These are phyloP conservation scores for Aspergillus luchuensis DNA, from an alignment of 2,329 filamentous ascomycete species.

Conservation along the genomic window DNA sequence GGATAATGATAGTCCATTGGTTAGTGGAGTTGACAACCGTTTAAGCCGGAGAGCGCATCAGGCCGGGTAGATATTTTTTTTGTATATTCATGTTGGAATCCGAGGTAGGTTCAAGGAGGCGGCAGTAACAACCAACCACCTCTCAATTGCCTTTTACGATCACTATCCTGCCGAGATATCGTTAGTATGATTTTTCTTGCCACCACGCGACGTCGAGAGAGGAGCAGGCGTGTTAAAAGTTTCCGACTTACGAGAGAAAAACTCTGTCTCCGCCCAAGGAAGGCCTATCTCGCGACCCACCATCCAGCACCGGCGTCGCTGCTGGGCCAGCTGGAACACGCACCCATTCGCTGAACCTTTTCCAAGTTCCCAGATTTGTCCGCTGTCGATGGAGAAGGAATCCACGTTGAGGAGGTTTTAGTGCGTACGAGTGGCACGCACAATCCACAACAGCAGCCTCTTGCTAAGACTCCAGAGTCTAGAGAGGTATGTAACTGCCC, in stretches of 20 bases:
- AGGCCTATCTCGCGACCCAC: constrained; percentile 13
- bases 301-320: constrained; percentile 6
- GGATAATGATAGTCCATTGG: background rate
- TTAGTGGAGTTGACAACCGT: too few relatives aligned
- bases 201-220: background rate
- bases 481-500: background rate
- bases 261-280: constrained; percentile 8
- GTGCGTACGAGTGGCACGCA: constrained; percentile 4
- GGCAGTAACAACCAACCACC: background rate
- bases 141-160: too few relatives aligned
- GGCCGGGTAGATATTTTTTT: too few relatives aligned
- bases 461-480: too few relatives aligned
- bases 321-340: background rate
- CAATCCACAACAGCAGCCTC: background rate
- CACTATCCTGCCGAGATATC: background rate
- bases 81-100: too few relatives aligned
- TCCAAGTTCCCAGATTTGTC: background rate
- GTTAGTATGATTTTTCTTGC: background rate
- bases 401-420: background rate
- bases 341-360: constrained; percentile 5
- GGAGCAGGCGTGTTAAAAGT: background rate
- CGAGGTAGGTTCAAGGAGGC: too few relatives aligned
- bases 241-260: constrained; percentile 17
- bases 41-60: too few relatives aligned
- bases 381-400: background rate